Evolutionary conservation across 441 rosid genomes (phyloP), one percentile per base, ranked within the genome.

Genomic region (Corymbia citriodora): DNA sequence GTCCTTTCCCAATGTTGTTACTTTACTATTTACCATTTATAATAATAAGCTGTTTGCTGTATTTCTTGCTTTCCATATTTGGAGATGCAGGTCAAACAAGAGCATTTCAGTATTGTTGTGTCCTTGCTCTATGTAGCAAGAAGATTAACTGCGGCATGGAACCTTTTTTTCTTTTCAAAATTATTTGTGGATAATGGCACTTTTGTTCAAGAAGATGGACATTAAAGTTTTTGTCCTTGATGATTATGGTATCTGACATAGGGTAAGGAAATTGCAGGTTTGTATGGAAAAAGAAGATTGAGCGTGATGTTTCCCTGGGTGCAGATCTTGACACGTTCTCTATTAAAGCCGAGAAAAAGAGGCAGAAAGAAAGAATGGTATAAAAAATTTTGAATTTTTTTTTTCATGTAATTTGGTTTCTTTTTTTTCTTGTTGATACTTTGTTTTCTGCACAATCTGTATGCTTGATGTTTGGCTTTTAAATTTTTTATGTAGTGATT

Each of bases 251-350:
- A 55, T 74, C 86, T 90, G 50, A 29, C 89, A 17, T 55, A 40
- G 52, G n/a, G 63, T 88, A 89, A 68, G 45, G 33, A 68, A 48
- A 61, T 72, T 94, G 90, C 94, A 98, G 98, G 89, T 97, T 97
- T 93, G 99, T 98, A 25, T 98, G 99, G 99, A 92, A 96, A 83
- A 98, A 98, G 94, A 97, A 97, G 93, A 98, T 98, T 88, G 99
- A 96, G 91, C 95, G 94, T 10, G 99, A 97, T 94, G 96, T 98
- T 87, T 9, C 93, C 70, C 96, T 94, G 54, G 99, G 99, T 31
- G 97, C 90, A n/a, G 91, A 96, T 0, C 93, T 97, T 70, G 98
- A 96, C 3, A 93, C 36, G 88, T 98, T 96, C 90, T 95, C 99
- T 2, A 92, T 94, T 72, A 98, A 95, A 95, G 95, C 99, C 31